A percentile compares a stretch with the other conserved stretches of the same genome.
Evolutionary conservation across 1,284 basidiomycete species (phyloP).

Genomic region (Pseudozyma hubeiensis): DNA sequence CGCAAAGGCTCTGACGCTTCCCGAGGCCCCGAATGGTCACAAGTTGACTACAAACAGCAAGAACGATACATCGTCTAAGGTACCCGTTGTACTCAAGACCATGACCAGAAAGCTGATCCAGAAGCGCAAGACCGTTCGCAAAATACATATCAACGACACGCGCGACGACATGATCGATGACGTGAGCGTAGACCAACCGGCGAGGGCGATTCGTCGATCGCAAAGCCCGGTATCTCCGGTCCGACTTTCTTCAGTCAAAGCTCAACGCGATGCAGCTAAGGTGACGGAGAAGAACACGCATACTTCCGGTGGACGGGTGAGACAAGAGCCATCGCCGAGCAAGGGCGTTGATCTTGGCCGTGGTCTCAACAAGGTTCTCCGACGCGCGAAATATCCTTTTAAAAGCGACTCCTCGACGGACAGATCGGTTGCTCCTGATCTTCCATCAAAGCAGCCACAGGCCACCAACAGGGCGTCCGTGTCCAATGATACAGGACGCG

Average conservation of each 20-base stretch:
- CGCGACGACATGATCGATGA: slow-evolving; percentile 18
- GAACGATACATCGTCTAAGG: slow-evolving; percentile 41
- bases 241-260: slow-evolving; percentile 19
- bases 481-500: neutral
- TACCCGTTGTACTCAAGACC: slow-evolving; percentile 70
- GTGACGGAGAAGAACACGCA: neutral
- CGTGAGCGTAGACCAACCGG: neutral
- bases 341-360: slow-evolving; percentile 22
- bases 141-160: slow-evolving; percentile 50
- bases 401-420: slow-evolving; percentile 2
- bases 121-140: slow-evolving; percentile 69
- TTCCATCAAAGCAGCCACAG: neutral
- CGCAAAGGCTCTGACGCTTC: slow-evolving; percentile 2
- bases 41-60: slow-evolving; percentile 4
- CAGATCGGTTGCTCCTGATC: neutral
- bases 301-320: neutral
- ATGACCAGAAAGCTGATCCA: slow-evolving; percentile 71
- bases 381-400: slow-evolving; percentile 28
- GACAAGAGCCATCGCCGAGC: neutral
- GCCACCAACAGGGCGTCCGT: slow-evolving; percentile 1
- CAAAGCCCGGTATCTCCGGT: slow-evolving; percentile 8
- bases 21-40: slow-evolving; percentile 39
- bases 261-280: slow-evolving; percentile 3
- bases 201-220: neutral
- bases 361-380: slow-evolving; percentile 31